Conservation (phyloP, 1,284 basidiomycete genomes). For the Ceratobasidium sp. region DNA sequence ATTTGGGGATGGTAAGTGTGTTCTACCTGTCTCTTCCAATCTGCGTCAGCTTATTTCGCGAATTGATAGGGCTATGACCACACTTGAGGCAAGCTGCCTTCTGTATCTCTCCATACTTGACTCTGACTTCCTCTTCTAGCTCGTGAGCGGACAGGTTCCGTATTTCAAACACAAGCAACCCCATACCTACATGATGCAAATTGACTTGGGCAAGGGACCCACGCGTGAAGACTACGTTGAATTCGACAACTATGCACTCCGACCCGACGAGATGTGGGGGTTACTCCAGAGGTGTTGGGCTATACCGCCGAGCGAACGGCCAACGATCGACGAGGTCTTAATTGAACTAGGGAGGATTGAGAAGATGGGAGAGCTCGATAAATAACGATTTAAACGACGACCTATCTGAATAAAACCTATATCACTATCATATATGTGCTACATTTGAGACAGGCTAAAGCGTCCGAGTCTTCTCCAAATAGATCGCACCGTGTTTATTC, state of each 20-base stretch:
- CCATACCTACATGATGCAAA: neutral
- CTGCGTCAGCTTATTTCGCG: neutral
- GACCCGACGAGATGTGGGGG: constrained; percentile 22
- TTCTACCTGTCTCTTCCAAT: neutral
- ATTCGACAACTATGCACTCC: constrained; percentile 17
- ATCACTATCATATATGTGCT: no score
- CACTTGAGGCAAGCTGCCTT: neutral
- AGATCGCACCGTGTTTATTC: no score
- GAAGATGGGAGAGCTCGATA: no score
- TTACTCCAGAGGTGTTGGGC: constrained; percentile 15
- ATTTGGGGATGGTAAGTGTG: constrained; percentile 33
- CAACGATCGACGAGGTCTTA: constrained; percentile 6
- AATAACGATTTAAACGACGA: no score
- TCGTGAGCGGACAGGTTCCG: constrained; percentile 6
- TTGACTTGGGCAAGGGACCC: neutral
- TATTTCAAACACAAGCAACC: constrained; percentile 5
- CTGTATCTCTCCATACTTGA: neutral
- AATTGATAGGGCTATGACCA: constrained; percentile 36
- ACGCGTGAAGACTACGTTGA: neutral
- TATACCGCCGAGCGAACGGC: neutral
- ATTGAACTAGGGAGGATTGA: constrained; percentile 4
- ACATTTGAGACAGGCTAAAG: no score
- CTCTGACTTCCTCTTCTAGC: neutral
- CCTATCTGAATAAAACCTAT: no score
- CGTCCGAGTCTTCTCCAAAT: no score